phyloP scores from a whole-genome alignment of 2,329 filamentous ascomycete species.

The Sclerotinia minor region DNA sequence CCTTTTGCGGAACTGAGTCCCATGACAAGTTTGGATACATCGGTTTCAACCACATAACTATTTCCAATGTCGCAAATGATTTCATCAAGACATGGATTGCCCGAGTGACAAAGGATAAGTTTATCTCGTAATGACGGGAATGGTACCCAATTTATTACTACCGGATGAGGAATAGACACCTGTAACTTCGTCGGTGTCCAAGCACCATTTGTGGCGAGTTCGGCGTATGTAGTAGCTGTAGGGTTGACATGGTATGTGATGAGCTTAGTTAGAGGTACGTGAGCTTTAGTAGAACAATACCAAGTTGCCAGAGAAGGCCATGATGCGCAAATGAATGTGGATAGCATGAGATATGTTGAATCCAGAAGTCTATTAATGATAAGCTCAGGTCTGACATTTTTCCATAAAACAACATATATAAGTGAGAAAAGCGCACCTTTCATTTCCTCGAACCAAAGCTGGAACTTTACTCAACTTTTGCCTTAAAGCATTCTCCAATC shows the following conservation, averaged over 20 bases:
- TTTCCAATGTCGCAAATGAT: slow-evolving; percentile 18
- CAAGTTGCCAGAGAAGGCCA: slow-evolving; percentile 16
- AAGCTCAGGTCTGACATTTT: neutral
- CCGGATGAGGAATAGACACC: slow-evolving; percentile 12
- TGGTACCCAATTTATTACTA: slow-evolving; percentile 17
- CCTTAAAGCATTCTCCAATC: slow-evolving; percentile 17
- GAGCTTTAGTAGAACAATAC: slow-evolving; percentile 18
- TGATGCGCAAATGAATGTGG: slow-evolving; percentile 15
- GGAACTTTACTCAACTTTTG: neutral
- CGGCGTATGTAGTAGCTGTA: slow-evolving; percentile 16
- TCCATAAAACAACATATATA: neutral
- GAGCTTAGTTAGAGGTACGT: slow-evolving; percentile 12
- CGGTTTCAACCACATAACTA: slow-evolving; percentile 23
- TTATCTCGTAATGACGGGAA: slow-evolving; percentile 19
- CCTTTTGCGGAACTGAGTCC: slow-evolving; percentile 6
- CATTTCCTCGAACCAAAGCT: slow-evolving; percentile 3
- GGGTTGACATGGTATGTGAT: slow-evolving; percentile 18
- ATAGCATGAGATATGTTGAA: slow-evolving; percentile 21
- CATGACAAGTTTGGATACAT: slow-evolving; percentile 15
- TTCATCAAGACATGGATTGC: slow-evolving; percentile 19
- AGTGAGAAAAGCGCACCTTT: slow-evolving; percentile 17
- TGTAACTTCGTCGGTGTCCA: slow-evolving; percentile 19
- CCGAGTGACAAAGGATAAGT: slow-evolving; percentile 17
- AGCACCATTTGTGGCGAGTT: neutral
- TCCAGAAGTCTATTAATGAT: slow-evolving; percentile 10